These are phyloP conservation scores for Geotrichum citri-aurantii DNA, from an alignment of 1,139 yeast genomes.

Conservation along the genomic window DNA sequence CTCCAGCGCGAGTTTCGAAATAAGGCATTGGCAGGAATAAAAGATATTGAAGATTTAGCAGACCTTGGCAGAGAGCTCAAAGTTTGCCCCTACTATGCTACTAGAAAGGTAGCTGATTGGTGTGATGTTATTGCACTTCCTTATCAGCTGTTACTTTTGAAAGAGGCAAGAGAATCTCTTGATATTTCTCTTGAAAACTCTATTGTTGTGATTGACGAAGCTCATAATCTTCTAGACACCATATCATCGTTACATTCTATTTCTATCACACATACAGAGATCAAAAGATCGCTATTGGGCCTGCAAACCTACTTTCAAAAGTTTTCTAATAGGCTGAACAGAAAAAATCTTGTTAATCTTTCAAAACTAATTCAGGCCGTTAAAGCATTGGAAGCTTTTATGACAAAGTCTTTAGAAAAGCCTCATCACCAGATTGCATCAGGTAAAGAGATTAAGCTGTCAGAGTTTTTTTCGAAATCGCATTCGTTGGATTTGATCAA, in stretches of 20 bases:
- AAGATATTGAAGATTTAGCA: constrained; percentile 80
- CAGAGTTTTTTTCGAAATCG: constrained; percentile 51
- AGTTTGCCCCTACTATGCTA: constrained; percentile 80
- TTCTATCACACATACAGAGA: constrained; percentile 47
- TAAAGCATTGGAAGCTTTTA: constrained; percentile 45
- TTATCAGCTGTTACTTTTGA: constrained; percentile 70
- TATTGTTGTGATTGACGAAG: constrained; percentile 82
- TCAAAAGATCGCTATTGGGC: constrained; percentile 42
- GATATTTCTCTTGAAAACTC: constrained; percentile 57
- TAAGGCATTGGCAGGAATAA: constrained; percentile 51
- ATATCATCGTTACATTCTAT: constrained; percentile 66
- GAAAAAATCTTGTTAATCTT: constrained; percentile 69
- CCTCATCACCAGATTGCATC: constrained; percentile 37
- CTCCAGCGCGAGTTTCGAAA: constrained; percentile 51
- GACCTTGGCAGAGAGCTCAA: constrained; percentile 51
- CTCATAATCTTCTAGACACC: constrained; percentile 81
- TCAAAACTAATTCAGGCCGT: constrained; percentile 59
- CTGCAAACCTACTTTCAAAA: constrained; percentile 52
- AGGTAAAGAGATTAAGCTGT: constrained; percentile 50
- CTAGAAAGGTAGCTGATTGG: constrained; percentile 39
- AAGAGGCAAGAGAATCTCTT: constrained; percentile 54
- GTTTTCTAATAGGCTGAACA: constrained; percentile 57
- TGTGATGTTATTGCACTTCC: constrained; percentile 82
- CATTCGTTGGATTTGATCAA: constrained; percentile 65
- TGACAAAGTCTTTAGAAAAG: constrained; percentile 32